These are phyloP conservation scores for Penicillium hesseltinei DNA, from an alignment of 2,329 filamentous ascomycete genomes.

Conservation along the genomic window DNA sequence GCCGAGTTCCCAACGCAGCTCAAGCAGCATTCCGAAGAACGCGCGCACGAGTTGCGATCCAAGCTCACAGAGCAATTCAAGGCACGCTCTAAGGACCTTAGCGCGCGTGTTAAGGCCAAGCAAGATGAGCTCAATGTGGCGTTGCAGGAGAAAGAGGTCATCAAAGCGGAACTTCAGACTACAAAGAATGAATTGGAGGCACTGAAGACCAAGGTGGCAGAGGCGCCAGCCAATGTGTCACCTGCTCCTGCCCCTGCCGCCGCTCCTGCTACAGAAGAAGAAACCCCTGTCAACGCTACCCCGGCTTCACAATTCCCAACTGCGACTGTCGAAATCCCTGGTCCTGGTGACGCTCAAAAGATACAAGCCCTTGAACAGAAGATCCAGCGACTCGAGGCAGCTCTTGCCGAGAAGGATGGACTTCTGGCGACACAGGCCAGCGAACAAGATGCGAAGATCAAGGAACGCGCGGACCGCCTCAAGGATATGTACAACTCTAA, in stretches of 20 bases:
- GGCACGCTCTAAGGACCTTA: conserved; percentile 61
- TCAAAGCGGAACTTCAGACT: conserved; percentile 66
- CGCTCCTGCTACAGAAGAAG: conserved; percentile 35
- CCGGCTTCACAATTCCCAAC: conserved; percentile 34
- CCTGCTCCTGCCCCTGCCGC: conserved; percentile 24
- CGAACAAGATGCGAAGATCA: conserved; percentile 50
- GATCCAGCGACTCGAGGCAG: conserved; percentile 53
- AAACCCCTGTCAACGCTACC: conserved; percentile 43
- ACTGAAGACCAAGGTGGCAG: conserved; percentile 54
- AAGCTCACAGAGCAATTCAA: conserved; percentile 53
- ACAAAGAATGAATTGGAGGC: conserved; percentile 58
- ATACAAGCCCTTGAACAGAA: conserved; percentile 61
- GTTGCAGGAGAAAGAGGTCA: conserved; percentile 62
- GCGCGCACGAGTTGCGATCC: conserved; percentile 49
- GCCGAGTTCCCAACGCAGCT: conserved; percentile 50
- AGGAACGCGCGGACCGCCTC: conserved; percentile 54
- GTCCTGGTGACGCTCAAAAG: conserved; percentile 52
- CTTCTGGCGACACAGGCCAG: conserved; percentile 48
- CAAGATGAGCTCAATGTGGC: conserved; percentile 49
- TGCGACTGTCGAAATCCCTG: conserved; percentile 23
- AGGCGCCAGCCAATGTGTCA: conserved; percentile 39
- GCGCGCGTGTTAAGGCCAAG: conserved; percentile 58
- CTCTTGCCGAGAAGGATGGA: conserved; percentile 50
- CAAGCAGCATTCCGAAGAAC: conserved; percentile 45
- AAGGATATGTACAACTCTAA: conserved; percentile 70